Evolutionary conservation across 2,329 filamentous ascomycete species (phyloP).

Genomic region (Aspergillus neoniger): DNA sequence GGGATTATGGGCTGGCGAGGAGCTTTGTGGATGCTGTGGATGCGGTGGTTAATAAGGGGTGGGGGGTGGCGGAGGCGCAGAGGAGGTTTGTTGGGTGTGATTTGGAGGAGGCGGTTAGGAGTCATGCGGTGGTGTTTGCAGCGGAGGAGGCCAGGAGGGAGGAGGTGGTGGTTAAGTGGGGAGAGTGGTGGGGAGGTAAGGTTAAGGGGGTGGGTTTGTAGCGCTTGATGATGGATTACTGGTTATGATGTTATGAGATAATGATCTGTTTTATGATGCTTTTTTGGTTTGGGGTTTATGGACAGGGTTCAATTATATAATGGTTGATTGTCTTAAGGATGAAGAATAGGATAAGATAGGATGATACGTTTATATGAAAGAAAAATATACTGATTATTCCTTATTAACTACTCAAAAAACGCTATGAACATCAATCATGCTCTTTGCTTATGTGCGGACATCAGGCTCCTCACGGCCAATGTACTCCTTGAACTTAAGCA

Average conservation of each 20-base stretch:
- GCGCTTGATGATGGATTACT: too few relatives aligned
- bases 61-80: conserved; percentile 71
- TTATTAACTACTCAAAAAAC: neutral
- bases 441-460: conserved; percentile 75
- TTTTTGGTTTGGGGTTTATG: too few relatives aligned
- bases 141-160: conserved; percentile 80
- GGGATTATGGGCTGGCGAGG: conserved; percentile 74
- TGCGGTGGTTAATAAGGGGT: conserved; percentile 70
- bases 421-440: neutral
- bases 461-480: conserved; percentile 90
- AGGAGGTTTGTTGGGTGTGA: conserved; percentile 75
- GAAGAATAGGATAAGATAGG: neutral
- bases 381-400: neutral
- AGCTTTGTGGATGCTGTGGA: conserved; percentile 84
- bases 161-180: conserved; percentile 72
- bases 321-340: neutral
- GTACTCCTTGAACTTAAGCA: conserved; percentile 92
- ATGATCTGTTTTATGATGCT: neutral
- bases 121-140: conserved; percentile 90
- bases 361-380: neutral
- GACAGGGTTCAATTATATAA: neutral
- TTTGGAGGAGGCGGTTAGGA: conserved; percentile 82
- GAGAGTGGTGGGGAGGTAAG: conserved; percentile 69
- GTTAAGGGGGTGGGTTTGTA: conserved; percentile 33
- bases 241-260: neutral